These are phyloP conservation scores for Panellus pusillus DNA, from an alignment of 768 basidiomycete genomes.

Conservation along the genomic window DNA sequence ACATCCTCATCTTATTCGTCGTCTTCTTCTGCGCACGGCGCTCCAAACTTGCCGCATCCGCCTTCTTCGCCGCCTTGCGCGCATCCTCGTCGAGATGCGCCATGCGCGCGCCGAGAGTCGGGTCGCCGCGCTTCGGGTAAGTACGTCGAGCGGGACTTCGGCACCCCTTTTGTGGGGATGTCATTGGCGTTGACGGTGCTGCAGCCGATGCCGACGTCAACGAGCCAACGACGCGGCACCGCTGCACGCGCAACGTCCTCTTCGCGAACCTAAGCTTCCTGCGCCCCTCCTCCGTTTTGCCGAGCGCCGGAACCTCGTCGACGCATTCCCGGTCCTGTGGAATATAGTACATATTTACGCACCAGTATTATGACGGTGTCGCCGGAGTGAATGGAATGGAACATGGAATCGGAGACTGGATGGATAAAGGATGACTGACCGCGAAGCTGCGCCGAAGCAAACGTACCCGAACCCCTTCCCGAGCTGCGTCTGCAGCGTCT, in stretches of 20 bases:
- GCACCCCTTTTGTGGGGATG: constrained; percentile 1
- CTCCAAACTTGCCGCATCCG: too few relatives aligned
- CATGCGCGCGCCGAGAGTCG: constrained; percentile 75
- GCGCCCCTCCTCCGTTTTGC: too few relatives aligned
- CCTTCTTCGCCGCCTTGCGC: constrained; percentile 80
- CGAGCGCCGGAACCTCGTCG: too few relatives aligned
- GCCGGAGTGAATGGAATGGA: constrained; percentile 18
- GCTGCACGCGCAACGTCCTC: too few relatives aligned
- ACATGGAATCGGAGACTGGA: too few relatives aligned
- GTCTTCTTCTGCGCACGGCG: too few relatives aligned
- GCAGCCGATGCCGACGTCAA: constrained; percentile 35
- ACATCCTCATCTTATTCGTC: constrained; percentile 55
- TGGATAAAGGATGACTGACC: too few relatives aligned
- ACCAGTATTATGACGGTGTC: too few relatives aligned
- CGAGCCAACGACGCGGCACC: constrained; percentile 75
- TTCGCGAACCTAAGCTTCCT: too few relatives aligned
- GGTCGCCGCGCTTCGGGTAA: constrained; percentile 73
- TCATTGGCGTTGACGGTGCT: constrained; percentile 25
- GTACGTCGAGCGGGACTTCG: constrained; percentile 11
- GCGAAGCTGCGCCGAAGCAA: too few relatives aligned
- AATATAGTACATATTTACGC: constrained; percentile 35
- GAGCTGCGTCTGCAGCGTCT: constrained; percentile 88
- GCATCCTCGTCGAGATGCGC: constrained; percentile 80
- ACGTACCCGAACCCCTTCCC: constrained; percentile 97
- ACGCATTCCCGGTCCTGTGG: too few relatives aligned